Base-by-base conservation (phyloP, 805 yeast species). In the Barnettozyma sp. region DNA sequence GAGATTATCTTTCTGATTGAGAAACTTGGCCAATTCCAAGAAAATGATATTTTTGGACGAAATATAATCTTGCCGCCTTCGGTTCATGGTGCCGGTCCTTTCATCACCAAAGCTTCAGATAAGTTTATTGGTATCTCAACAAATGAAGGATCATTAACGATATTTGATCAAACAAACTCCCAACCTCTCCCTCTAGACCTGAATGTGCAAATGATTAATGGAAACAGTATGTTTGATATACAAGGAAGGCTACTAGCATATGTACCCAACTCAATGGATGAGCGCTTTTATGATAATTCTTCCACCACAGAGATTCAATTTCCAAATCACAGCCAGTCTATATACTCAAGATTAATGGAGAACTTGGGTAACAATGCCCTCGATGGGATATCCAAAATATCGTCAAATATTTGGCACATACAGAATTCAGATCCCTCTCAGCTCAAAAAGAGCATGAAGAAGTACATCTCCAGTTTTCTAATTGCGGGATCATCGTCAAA, bases 291-390 rank as follows among this genome's bases (percentile, higher is more conserved):
- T 7, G 13, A 17, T 6, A 33, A 33, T 11, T 7, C 19, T 7
- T 20, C 30, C 3, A 35, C 33, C 10, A 48, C 51, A 2, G 27
- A 36, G 12, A 16, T 49, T 31, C 45, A 49, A 16, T 41, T 50
- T 2, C 49, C 53, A 15, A 26, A 40, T 3, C 42, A 48, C 8
- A 47, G 41, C 20, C 44, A 35, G 8, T 50, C 55, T 5, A 39
- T 49, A 7, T 49, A 50, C 26, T 40, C 48, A 12, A 50, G 42
- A 36, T 36, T 77, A 1, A 49, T 76, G 35, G 65, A 70, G 9
- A 59, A 65, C 12, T 45, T 77, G 11, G 71, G 80, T 2, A 63
- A 65, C 37, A 61, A 70, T 3, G 76, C 82, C 0, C 52, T 76
- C 13, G 82, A 73, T 52, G 67, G 72, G 10, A 45, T 72, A 12